Base-by-base conservation (phyloP, 176 grass and related monocot species). In the Puya raimondii region DNA sequence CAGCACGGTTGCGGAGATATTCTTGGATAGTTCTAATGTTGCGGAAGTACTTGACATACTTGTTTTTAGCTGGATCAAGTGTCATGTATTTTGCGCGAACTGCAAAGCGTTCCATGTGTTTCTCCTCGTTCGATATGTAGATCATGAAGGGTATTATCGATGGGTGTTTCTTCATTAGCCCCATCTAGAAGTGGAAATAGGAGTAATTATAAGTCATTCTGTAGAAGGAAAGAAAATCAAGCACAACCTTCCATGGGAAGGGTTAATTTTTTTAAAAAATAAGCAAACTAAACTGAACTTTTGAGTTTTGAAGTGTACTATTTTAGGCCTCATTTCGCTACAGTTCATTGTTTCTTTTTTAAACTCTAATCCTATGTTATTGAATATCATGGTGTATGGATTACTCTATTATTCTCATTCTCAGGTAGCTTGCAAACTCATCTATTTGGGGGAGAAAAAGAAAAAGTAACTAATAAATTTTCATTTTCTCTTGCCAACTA, bases 81-180 rank as follows among this genome's bases (percentile, higher is more conserved):
- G 89, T 99, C 94, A 99, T 99, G 74, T 99, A 99, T 73, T 93
- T 99, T 72, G 94, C 89, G 68, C 94, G 89, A 9, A 99, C 89
- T 18, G 94, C 89, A 48, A 99, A 99, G 14, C 94, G 78, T 71
- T 99, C 89, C 86, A 88, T 87, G 66, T 99, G 89, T 33, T 99
- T 99, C 53, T 87, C 89, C 83, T 99, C 94, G 64, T 90, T 99
- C 70, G 87, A 64, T 83, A 99, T 93, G 66, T 93, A 99, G 11
- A 93, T 74, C 94, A 93, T 99, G 81, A 93, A 99, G 64, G 94
- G 94, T 67, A 99, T 89, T 83, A 99, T 90, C 58, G 94, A 99
- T 63, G 84, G 94, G 69, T 93, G 94, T 67, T 90, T 99, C 80
- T 99, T 99, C 94, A 99, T 99, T 74, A 99, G 82, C 23, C 94